Conservation (phyloP, 805 yeast genomes). For the Pichia occidentalis region DNA sequence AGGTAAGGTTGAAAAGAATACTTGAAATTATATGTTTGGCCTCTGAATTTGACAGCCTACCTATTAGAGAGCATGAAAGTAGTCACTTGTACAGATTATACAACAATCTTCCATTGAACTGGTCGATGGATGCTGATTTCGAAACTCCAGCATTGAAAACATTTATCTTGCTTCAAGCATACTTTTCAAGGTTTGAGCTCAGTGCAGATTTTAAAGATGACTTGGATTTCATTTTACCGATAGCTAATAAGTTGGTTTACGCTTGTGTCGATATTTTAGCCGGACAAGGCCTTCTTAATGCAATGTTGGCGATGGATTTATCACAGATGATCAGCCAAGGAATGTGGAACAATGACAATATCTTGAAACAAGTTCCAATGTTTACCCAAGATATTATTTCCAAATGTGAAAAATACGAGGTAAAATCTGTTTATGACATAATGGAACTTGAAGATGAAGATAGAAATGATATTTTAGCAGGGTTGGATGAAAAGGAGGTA, state of each 20-base stretch:
- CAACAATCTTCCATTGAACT: slow-evolving; percentile 57
- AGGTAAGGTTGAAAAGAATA: slow-evolving; percentile 53
- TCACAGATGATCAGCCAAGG: slow-evolving; percentile 87
- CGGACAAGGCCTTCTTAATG: slow-evolving; percentile 72
- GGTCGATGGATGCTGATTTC: slow-evolving; percentile 26
- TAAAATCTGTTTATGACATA: slow-evolving; percentile 73
- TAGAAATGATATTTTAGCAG: slow-evolving; percentile 53
- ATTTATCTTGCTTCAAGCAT: slow-evolving; percentile 72
- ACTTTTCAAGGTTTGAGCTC: slow-evolving; percentile 59
- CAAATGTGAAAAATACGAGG: slow-evolving; percentile 47
- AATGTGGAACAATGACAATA: slow-evolving; percentile 72
- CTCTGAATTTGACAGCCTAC: slow-evolving; percentile 60
- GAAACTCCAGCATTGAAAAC: slow-evolving; percentile 61
- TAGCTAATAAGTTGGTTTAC: slow-evolving; percentile 45
- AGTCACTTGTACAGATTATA: slow-evolving; percentile 42
- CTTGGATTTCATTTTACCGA: slow-evolving; percentile 44
- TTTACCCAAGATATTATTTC: slow-evolving; percentile 44
- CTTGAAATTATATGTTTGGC: slow-evolving; percentile 63
- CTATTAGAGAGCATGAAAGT: slow-evolving; percentile 59
- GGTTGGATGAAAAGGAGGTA: slow-evolving; percentile 42
- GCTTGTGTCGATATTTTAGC: slow-evolving; percentile 73
- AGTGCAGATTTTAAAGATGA: slow-evolving; percentile 60
- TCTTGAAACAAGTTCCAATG: slow-evolving; percentile 76
- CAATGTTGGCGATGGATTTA: slow-evolving; percentile 77
- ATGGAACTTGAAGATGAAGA: slow-evolving; percentile 62